Conservation (phyloP, 2,329 filamentous ascomycete genomes). For the Parasarocladium wereldwijsianum region DNA sequence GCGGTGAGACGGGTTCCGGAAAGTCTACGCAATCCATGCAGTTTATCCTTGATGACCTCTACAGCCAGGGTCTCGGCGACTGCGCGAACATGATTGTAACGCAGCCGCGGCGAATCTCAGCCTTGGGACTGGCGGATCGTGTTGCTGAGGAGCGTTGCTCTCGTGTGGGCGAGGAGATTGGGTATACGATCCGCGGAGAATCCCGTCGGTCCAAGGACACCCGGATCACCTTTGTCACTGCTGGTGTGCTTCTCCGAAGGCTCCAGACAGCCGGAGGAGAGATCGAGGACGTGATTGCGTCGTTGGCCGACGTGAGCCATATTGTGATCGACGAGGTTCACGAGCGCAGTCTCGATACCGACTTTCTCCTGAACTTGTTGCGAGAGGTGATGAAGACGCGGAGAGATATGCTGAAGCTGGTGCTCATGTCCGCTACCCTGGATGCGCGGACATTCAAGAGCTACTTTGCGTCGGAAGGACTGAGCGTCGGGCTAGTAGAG, state of each 20-base stretch:
- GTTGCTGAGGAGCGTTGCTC: conserved; percentile 85
- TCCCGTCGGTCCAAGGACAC: conserved; percentile 61
- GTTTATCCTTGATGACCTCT: conserved; percentile 86
- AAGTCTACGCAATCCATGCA: conserved; percentile 97
- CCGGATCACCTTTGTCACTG: conserved; percentile 90
- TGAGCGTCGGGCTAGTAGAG: conserved; percentile 64
- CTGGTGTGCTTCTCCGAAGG: conserved; percentile 77
- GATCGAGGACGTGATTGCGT: conserved; percentile 64
- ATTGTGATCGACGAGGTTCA: conserved; percentile 95
- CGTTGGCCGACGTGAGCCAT: conserved; percentile 81
- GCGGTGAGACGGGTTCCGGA: conserved; percentile 89
- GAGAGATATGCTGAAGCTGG: conserved; percentile 70
- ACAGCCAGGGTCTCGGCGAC: conserved; percentile 57
- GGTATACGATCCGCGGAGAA: conserved; percentile 84
- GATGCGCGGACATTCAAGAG: conserved; percentile 73
- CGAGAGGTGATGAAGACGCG: conserved; percentile 63
- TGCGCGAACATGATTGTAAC: conserved; percentile 88
- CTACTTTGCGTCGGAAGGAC: conserved; percentile 61
- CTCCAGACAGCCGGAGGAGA: conserved; percentile 80
- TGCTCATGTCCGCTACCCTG: conserved; percentile 93
- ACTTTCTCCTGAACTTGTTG: conserved; percentile 80
- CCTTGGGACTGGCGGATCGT: conserved; percentile 82
- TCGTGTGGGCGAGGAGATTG: conserved; percentile 71
- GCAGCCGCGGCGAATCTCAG: conserved; percentile 87
- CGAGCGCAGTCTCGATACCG: conserved; percentile 85